Conservation (phyloP, 805 yeast species). For the Ogataea trehalophila region DNA sequence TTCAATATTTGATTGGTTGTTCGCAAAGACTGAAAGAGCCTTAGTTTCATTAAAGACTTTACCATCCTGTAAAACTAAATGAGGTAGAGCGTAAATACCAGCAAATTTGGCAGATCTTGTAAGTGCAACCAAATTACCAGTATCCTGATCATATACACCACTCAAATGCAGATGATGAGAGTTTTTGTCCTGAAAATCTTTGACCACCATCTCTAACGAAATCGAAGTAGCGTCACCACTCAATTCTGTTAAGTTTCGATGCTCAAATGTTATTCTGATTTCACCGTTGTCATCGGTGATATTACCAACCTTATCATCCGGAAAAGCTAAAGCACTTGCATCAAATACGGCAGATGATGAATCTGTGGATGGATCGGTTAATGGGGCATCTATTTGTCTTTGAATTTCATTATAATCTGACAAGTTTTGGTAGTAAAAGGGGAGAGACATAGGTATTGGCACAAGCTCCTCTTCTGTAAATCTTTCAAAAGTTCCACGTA, state of each 20-base stretch:
- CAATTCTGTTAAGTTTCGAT: constrained; percentile 8
- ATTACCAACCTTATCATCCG: constrained; percentile 19
- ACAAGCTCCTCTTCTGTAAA: constrained; percentile 10
- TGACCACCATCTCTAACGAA: constrained; percentile 26
- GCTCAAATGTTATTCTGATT: constrained; percentile 15
- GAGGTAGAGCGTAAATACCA: constrained; percentile 59
- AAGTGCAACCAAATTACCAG: constrained; percentile 57
- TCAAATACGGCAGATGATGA: constrained; percentile 11
- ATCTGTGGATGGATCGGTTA: constrained; percentile 12
- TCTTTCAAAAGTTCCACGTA: constrained; percentile 38
- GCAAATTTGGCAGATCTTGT: constrained; percentile 62
- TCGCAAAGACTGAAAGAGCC: constrained; percentile 37
- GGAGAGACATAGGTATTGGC: constrained; percentile 28
- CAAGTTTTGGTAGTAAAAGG: constrained; percentile 22
- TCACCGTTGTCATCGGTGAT: constrained; percentile 24
- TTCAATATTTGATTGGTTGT: constrained; percentile 37
- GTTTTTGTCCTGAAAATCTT: constrained; percentile 44
- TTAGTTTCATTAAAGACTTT: constrained; percentile 41
- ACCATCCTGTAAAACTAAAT: constrained; percentile 39
- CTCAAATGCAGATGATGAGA: constrained; percentile 45
- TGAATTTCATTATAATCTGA: constrained; percentile 17
- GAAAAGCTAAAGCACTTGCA: constrained; percentile 3
- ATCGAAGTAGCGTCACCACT: constrained; percentile 31
- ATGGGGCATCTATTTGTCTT: constrained; percentile 7
- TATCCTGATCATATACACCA: constrained; percentile 62